A percentile compares a stretch with the other conserved stretches of the same genome.
These are phyloP conservation scores for Eucalyptus rudis DNA, from an alignment of 345 rosid genomes.

Conservation along the genomic window DNA sequence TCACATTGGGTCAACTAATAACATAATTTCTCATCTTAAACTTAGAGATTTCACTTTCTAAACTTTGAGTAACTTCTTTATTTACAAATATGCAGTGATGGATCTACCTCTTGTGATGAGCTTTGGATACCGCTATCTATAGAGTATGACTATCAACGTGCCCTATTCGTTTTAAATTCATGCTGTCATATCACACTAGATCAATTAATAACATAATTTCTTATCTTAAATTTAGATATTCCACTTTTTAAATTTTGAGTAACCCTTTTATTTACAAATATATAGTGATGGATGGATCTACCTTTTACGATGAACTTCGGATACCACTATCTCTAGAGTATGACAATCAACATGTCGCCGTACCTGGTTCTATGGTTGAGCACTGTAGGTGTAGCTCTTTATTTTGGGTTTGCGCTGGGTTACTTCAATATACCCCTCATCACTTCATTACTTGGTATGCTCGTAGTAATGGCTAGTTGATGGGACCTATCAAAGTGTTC, in stretches of 20 bases:
- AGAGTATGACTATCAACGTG: neutral
- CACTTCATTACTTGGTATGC: neutral
- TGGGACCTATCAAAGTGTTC: neutral
- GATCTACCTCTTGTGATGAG: neutral
- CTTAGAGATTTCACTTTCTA: too few relatives aligned
- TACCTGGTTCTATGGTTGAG: neutral
- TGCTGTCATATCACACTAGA: neutral
- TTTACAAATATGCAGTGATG: neutral
- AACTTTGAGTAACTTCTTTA: neutral
- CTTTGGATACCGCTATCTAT: neutral
- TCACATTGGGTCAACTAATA: too few relatives aligned
- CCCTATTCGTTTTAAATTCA: neutral
- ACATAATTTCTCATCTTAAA: too few relatives aligned
- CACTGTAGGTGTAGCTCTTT: neutral
- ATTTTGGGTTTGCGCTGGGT: neutral
- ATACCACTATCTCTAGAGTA: neutral
- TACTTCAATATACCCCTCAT: neutral
- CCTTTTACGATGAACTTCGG: neutral
- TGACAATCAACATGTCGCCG: neutral
- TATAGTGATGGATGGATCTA: neutral
- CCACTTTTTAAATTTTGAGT: fast-evolving
- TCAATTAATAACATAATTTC: neutral
- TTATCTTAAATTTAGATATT: neutral
- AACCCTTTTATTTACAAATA: neutral
- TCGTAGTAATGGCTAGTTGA: neutral